phyloP scores from a whole-genome alignment of 2,329 filamentous ascomycete species.

The Xylariomycetidae sp. region DNA sequence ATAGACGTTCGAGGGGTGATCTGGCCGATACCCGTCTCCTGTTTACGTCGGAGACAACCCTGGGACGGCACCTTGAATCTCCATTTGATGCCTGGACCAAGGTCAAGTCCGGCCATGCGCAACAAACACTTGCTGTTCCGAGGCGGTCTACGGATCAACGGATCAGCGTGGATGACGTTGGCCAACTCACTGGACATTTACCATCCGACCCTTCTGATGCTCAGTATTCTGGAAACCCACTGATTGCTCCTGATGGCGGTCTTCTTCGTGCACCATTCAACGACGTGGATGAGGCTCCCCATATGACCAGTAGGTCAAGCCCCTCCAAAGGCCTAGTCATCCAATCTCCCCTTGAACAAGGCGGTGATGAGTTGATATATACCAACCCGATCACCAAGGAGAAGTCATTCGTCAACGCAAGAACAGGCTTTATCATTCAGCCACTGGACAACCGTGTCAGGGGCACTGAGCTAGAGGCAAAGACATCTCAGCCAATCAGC shows the following conservation, averaged over 20 bases:
- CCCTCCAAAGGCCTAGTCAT: no score
- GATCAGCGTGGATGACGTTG: no score
- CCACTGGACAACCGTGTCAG: constrained; percentile 24
- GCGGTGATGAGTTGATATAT: no score
- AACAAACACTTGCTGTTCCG: no score
- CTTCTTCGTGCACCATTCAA: constrained; percentile 18
- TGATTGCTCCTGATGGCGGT: constrained; percentile 19
- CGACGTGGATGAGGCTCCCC: constrained; percentile 12
- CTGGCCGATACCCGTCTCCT: constrained; percentile 21
- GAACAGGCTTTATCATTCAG: constrained; percentile 44
- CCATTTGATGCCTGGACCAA: constrained; percentile 32
- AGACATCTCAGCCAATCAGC: constrained; percentile 2
- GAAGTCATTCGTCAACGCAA: constrained; percentile 43
- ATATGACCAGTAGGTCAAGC: no score
- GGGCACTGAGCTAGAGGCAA: constrained; percentile 23
- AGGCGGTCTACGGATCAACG: no score
- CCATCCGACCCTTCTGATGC: no score
- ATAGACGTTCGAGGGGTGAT: constrained; percentile 14
- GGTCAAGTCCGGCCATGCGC: constrained; percentile 28
- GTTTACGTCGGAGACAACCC: no score
- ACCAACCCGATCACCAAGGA: constrained; percentile 53
- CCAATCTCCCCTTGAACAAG: no score
- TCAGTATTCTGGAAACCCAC: no score
- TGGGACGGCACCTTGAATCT: constrained; percentile 20
- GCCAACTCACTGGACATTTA: no score